phyloP scores from a whole-genome alignment of 164 flowering plant genomes.

The Umbellularia californica region DNA sequence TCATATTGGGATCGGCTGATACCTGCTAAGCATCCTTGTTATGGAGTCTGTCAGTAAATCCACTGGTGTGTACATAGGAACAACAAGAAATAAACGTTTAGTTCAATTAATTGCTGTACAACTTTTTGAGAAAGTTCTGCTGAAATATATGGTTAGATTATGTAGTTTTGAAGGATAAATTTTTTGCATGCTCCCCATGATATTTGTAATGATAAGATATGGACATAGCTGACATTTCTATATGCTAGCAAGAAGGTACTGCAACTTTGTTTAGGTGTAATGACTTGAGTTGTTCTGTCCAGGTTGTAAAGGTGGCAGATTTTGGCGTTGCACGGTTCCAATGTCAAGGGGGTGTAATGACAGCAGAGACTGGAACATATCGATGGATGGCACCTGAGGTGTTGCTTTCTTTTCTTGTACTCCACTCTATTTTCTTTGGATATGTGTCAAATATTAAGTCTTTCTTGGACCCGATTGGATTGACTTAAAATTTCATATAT shows the following conservation, averaged over 20 bases:
- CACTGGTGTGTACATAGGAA: neutral
- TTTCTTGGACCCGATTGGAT: too few relatives aligned
- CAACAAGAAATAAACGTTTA: neutral
- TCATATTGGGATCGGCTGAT: too few relatives aligned
- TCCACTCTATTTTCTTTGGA: neutral
- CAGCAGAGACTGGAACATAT: constrained; percentile 97
- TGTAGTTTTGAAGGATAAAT: neutral
- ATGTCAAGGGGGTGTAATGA: constrained; percentile 81
- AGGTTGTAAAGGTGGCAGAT: constrained; percentile 97
- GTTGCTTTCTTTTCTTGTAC: neutral
- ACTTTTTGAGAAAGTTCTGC: neutral
- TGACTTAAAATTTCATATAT: too few relatives aligned
- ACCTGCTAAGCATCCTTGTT: too few relatives aligned
- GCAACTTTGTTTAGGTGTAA: constrained; percentile 4
- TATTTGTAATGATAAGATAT: neutral
- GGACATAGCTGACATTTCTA: neutral
- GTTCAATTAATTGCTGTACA: neutral
- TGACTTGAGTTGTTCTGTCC: constrained; percentile 11
- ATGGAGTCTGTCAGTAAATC: neutral
- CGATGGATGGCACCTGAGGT: constrained; percentile 99
- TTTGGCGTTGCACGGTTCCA: constrained; percentile 98
- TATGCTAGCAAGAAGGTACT: neutral
- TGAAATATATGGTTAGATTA: neutral
- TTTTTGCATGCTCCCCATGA: neutral
- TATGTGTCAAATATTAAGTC: too few relatives aligned